Evolutionary conservation across 2,329 filamentous ascomycete genomes (phyloP).

Genomic region (Raffaelea albimanens): DNA sequence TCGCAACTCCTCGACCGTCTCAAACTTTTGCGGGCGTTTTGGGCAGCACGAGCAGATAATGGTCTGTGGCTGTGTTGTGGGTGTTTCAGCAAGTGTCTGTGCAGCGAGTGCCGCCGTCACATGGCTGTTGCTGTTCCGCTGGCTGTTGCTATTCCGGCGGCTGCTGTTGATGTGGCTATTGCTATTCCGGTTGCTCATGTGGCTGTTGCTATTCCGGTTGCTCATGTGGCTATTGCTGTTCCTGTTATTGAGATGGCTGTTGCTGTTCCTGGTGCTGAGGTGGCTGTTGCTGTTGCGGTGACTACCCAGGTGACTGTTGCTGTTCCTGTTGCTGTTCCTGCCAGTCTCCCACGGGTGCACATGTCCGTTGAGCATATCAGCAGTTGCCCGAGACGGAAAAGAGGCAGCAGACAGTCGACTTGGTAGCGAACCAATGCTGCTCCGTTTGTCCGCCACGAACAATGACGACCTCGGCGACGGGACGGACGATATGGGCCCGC

Average conservation of each 20-base stretch:
- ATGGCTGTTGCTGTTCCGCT: too few species aligned
- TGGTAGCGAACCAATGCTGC: conserved; percentile 12
- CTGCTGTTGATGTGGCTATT: conserved; percentile 1
- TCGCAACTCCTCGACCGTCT: conserved; percentile 11
- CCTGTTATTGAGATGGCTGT: background rate
- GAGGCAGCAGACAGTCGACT: conserved; percentile 12
- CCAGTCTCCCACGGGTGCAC: background rate
- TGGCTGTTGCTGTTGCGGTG: too few species aligned
- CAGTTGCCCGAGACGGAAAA: conserved; percentile 1
- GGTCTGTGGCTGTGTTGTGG: background rate
- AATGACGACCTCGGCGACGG: conserved; percentile 13
- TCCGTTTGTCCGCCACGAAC: conserved; percentile 9
- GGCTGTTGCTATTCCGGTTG: background rate
- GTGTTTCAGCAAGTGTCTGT: too few species aligned
- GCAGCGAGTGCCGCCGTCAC: too few species aligned
- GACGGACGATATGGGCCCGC: conserved; percentile 8
- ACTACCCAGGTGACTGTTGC: background rate
- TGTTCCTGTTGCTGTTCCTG: background rate
- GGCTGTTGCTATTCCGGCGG: too few species aligned
- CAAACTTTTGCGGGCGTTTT: conserved; percentile 12
- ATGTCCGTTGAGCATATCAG: background rate
- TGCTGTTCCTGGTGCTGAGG: background rate
- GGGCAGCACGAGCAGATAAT: conserved; percentile 12
- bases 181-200: background rate
- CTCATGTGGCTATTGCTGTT: background rate